These are phyloP conservation scores for Neonectria sp. DNA, from an alignment of 2,329 filamentous ascomycete species.

Conservation along the genomic window DNA sequence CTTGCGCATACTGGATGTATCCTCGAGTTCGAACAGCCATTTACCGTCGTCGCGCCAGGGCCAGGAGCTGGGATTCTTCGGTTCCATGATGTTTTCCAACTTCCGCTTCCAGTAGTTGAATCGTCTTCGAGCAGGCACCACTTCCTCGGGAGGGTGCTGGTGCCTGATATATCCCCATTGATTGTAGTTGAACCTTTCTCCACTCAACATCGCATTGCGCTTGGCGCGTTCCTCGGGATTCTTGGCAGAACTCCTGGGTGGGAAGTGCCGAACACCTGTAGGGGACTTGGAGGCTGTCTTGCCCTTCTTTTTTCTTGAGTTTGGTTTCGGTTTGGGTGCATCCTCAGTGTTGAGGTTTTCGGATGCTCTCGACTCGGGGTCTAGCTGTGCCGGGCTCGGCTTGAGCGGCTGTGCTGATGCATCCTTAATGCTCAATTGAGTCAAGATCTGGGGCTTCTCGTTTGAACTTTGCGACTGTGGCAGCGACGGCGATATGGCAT, in stretches of 20 bases:
- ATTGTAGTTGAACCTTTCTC: constrained; percentile 29
- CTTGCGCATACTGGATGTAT: constrained; percentile 49
- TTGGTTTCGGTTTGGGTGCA: neutral
- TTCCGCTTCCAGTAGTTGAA: constrained; percentile 52
- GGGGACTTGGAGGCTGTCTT: neutral
- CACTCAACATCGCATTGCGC: constrained; percentile 21
- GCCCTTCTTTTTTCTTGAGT: neutral
- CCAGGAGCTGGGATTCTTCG: constrained; percentile 36
- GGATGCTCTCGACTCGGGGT: neutral
- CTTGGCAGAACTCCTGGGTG: constrained; percentile 8
- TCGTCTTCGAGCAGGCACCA: constrained; percentile 35
- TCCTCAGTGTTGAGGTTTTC: neutral
- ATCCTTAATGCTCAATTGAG: constrained; percentile 36
- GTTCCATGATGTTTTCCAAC: constrained; percentile 40
- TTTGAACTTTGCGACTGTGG: neutral
- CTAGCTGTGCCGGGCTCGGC: neutral
- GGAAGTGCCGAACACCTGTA: neutral
- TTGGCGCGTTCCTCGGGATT: constrained; percentile 17
- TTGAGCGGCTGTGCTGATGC: constrained; percentile 23
- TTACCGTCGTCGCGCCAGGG: constrained; percentile 47
- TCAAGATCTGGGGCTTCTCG: constrained; percentile 31
- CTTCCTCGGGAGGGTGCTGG: constrained; percentile 42
- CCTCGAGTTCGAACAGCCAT: constrained; percentile 51
- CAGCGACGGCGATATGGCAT: constrained; percentile 12
- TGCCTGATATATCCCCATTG: constrained; percentile 55